Evolutionary conservation across 1,284 basidiomycete genomes (phyloP).

Genomic region (Tylopilus sp.): DNA sequence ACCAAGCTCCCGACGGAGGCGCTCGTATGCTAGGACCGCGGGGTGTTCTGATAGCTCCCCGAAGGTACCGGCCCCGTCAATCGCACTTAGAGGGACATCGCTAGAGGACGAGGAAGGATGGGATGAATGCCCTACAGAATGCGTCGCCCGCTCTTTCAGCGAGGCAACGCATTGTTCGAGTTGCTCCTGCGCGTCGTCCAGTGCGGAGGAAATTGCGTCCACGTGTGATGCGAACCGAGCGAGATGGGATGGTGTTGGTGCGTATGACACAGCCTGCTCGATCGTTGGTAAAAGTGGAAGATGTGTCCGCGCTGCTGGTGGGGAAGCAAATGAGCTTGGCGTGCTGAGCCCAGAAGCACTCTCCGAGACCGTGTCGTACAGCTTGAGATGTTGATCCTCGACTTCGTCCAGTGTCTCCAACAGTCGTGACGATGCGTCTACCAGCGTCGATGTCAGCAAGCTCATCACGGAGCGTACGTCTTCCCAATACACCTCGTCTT

Average conservation of each 20-base stretch:
- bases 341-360: constrained; percentile 11
- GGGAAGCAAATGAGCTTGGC: constrained; percentile 15
- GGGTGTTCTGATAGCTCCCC: constrained; percentile 34
- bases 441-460: constrained; percentile 60
- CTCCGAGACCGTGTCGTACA: constrained; percentile 11
- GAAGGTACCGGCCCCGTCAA: background rate
- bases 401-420: constrained; percentile 56
- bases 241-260: constrained; percentile 64
- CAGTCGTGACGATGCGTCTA: constrained; percentile 59
- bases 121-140: constrained; percentile 25
- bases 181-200: constrained; percentile 64
- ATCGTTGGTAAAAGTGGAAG: constrained; percentile 30
- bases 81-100: background rate
- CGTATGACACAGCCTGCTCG: constrained; percentile 46
- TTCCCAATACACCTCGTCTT: constrained; percentile 75
- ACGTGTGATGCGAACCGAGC: constrained; percentile 67
- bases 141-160: constrained; percentile 37
- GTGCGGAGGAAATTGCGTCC: constrained; percentile 58
- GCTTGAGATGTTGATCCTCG: constrained; percentile 35
- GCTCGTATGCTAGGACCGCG: constrained; percentile 65
- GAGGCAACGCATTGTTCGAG: constrained; percentile 56
- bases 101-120: constrained; percentile 17
- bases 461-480: constrained; percentile 70
- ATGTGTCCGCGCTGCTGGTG: constrained; percentile 1
- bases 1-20: constrained; percentile 69